Evolutionary conservation across 2,329 filamentous ascomycete genomes (phyloP), one percentile per base, ranked within the genome.

Genomic region (Fusarium humuli): DNA sequence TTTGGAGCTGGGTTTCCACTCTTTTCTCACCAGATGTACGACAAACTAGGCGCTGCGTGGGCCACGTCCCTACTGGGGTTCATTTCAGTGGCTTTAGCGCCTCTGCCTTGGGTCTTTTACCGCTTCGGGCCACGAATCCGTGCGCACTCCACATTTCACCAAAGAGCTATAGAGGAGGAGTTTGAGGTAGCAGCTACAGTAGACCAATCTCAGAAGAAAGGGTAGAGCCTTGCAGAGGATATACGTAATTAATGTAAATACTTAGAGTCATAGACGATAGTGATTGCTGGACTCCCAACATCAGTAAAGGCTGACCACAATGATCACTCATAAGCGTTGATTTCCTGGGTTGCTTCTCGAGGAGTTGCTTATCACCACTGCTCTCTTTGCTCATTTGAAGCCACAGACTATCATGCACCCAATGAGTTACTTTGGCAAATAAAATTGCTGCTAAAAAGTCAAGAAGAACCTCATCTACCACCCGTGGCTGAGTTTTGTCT

Each of bases 1-100:
- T 66, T 66, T 3, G 63, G 59, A 10, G 63, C 53, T 3, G 54
- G 54, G 2, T 63, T 66, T 30, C 59, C 63, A 2, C 23, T 66
- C 8, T 66, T 66, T n/a, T 63, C 63, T 2, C 22, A 44, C 16
- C 41, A 44, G 13, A 44, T 44, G 22, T 44, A 44, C 20, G 20
- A 23, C 41, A 23, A 11, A 10, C 6, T 44, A 0, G 41, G 41
- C 5, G 41, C 41, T 9, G 22, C 22, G 0, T 44, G 41, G 41
- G 41, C 41, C 1, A 44, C 41, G 1, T 44, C 41, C 5, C 11
- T 44, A 6, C 13, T 44, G 3, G 41, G 41, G 4, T 44, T 44
- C 10, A 23, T 44, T 4, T 23, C 41, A 1, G 20, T 44, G 1
- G 41, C 3, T 18, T 7, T 44, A 6, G 41, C 41, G 10, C 41